phyloP scores from a whole-genome alignment of 2,329 filamentous ascomycete species.

The Colletotrichum truncatum region DNA sequence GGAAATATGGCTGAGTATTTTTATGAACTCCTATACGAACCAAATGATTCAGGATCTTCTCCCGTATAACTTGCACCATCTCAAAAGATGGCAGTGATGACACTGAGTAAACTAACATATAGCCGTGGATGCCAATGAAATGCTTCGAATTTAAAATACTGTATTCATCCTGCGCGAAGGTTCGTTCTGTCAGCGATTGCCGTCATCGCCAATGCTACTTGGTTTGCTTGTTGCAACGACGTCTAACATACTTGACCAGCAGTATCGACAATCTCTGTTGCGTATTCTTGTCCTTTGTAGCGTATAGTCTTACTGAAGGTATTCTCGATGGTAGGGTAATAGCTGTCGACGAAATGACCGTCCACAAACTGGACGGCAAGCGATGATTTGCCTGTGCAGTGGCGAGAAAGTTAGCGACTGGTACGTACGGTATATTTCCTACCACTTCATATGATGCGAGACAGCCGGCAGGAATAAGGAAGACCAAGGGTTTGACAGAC shows the following conservation, averaged over 20 bases:
- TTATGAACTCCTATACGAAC: conserved; percentile 71
- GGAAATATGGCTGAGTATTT: no score
- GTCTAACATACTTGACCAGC: conserved; percentile 79
- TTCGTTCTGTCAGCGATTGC: background rate
- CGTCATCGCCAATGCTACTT: background rate
- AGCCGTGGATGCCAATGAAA: conserved; percentile 98
- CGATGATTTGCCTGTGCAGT: conserved; percentile 85
- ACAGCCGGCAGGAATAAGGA: background rate
- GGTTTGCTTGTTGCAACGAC: no score
- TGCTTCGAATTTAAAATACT: conserved; percentile 98
- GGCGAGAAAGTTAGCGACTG: background rate
- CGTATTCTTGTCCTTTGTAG: conserved; percentile 90
- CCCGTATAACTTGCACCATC: conserved; percentile 94
- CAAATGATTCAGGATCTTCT: conserved; percentile 96
- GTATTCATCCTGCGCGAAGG: conserved; percentile 82
- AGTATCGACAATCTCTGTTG: conserved; percentile 97
- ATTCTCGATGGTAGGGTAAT: conserved; percentile 99
- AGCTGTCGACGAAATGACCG: conserved; percentile 97
- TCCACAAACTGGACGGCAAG: conserved; percentile 97
- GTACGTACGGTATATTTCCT: background rate
- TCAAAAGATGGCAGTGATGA: conserved; percentile 94
- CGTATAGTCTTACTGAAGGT: conserved; percentile 97
- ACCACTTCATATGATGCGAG: background rate
- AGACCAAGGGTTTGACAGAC: conserved; percentile 44
- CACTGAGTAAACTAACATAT: conserved; percentile 99